Base-by-base conservation (phyloP, 1,284 basidiomycete species). In the Meira miltonrushii region DNA sequence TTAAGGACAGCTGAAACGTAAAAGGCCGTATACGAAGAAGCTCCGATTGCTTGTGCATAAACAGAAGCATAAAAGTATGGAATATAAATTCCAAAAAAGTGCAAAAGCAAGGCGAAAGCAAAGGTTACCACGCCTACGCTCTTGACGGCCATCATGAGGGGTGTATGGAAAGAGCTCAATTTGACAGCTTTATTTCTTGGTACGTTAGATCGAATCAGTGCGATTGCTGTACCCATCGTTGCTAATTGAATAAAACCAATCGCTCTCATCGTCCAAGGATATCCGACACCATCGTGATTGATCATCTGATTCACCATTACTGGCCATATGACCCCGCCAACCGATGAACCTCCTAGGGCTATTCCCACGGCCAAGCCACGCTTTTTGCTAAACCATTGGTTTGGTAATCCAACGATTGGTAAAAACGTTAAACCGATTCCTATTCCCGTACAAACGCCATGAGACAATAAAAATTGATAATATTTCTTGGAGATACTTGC, bases 141-240 rank as follows among this genome's bases (percentile, higher is more conserved):
- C 28, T 33, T 33, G 28, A 52, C 37, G 21, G 62, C 12, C n/a
- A 44, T 49, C 11, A 37, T 25, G 17, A 56, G 28, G 3, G 28
- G 28, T 33, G 28, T 33, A 33, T 33, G 28, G 28, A 33, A 33
- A 4, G 28, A 33, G 28, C 28, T 33, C 28, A 33, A 33, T 33
- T 33, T 33, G 28, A 33, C 28, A 33, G 28, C 28, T 33, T 33
- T 33, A 33, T 33, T 33, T 33, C 40, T 43, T 43, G 40, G 13
- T 15, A 43, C 40, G 13, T 15, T 43, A 5, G 19, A 33, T 33
- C 28, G 28, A 33, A 33, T 33, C 4, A 33, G 28, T 33, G 28
- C 15, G 3, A 19, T 43, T 15, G 40, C 40, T 19, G 19, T 5
- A 19, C 13, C n/a, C 13, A 50, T 13, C 13, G 21, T 13, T 5